Percentiles rank a stretch among this genome's conserved stretches.
These are phyloP conservation scores for Hevea brasiliensis DNA, from an alignment of 345 rosid genomes.

Conservation along the genomic window DNA sequence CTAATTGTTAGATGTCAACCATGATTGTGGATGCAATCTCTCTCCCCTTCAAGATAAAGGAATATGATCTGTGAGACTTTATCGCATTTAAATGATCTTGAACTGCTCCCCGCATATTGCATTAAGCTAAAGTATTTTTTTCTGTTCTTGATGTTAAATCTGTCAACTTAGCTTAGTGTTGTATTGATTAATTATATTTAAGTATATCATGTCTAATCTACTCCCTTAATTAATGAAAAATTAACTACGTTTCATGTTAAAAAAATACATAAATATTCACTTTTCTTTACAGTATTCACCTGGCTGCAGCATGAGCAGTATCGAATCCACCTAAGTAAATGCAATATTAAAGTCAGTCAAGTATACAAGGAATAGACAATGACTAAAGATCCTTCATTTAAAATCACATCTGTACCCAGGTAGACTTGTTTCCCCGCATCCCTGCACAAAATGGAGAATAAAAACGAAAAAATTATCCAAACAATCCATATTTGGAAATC, in stretches of 20 bases:
- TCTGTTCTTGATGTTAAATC: too few species aligned
- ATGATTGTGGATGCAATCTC: too few species aligned
- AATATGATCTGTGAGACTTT: too few species aligned
- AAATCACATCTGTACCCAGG: slow-evolving; percentile 54
- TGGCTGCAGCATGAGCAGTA: slow-evolving; percentile 90
- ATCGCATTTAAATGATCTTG: not conserved
- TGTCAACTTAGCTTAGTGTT: too few species aligned
- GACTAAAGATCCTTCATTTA: not conserved
- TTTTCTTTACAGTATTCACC: slow-evolving; percentile 34
- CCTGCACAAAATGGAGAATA: slow-evolving; percentile 43
- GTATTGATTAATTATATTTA: too few species aligned
- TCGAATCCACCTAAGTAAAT: slow-evolving; percentile 76
- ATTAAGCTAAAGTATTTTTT: too few species aligned
- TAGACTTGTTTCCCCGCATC: slow-evolving; percentile 93
- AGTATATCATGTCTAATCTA: too few species aligned
- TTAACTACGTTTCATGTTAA: not conserved
- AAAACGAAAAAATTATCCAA: not conserved
- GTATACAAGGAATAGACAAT: too few species aligned
- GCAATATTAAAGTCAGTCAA: slow-evolving; percentile 15
- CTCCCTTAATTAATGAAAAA: too few species aligned
- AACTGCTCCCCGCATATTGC: too few species aligned
- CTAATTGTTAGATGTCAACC: too few species aligned
- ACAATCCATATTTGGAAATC: slow-evolving; percentile 6
- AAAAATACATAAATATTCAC: not conserved
- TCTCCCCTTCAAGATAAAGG: too few species aligned